Evolutionary conservation across 352 stramenopile genomes (phyloP).

Genomic region (Phytophthora tubulina): DNA sequence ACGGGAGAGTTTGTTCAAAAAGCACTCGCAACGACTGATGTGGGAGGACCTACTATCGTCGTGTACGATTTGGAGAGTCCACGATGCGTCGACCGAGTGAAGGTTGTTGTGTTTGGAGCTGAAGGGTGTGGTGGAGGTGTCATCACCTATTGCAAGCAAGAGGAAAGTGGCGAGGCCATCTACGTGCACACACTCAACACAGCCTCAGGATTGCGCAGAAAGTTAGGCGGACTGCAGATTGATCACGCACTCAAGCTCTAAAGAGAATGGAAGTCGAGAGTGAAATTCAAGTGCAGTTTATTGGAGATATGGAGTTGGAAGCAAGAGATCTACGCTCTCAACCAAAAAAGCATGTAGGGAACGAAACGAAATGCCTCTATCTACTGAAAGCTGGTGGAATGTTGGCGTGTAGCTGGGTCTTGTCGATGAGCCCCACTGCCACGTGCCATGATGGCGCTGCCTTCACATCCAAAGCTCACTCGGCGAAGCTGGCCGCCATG

Average conservation of each 20-base stretch:
- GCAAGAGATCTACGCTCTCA: neutral
- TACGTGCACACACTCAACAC: conserved; percentile 80
- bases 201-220: conserved; percentile 61
- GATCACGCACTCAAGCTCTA: conserved; percentile 51
- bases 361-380: neutral
- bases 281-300: neutral
- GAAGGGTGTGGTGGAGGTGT: conserved; percentile 53
- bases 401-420: neutral
- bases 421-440: conserved; percentile 1
- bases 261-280: neutral
- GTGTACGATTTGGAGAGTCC: conserved; percentile 58
- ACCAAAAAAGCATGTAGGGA: neutral
- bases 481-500: conserved; percentile 62
- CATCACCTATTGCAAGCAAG: conserved; percentile 75
- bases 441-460: neutral
- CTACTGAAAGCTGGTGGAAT: neutral
- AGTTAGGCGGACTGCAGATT: conserved; percentile 61
- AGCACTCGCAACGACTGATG: conserved; percentile 21
- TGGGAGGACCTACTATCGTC: conserved; percentile 1
- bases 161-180: conserved; percentile 10
- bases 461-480: conserved; percentile 23
- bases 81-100: conserved; percentile 54
- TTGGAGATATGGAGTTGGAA: neutral
- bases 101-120: conserved; percentile 64
- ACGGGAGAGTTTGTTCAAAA: conserved; percentile 39